Conservation (phyloP, 129 eudicot species). For the Logfia minima region DNA sequence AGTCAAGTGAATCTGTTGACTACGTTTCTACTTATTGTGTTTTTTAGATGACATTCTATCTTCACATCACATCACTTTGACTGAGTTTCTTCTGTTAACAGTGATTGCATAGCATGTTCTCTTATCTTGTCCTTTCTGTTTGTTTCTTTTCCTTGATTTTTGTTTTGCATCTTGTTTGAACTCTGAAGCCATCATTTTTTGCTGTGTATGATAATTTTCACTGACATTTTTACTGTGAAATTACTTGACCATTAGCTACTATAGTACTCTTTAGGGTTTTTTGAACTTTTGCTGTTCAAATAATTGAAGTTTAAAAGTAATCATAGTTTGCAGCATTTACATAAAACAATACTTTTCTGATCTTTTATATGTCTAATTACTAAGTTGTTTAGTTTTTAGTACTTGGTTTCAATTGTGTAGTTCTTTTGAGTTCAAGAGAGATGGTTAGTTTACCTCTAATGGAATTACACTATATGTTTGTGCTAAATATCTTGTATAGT, state of each 20-base stretch:
- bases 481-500: too few species aligned
- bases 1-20: constrained; percentile 6
- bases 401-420: not conserved
- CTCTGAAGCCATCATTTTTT: not conserved
- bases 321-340: not conserved
- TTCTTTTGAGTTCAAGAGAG: not conserved
- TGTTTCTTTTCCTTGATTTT: not conserved
- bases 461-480: too few species aligned
- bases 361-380: not conserved
- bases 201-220: not conserved
- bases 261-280: not conserved
- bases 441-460: too few species aligned
- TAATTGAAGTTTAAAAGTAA: not conserved
- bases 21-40: constrained; percentile 4
- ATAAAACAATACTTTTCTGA: not conserved
- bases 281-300: too few species aligned
- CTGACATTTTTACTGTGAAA: not conserved
- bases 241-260: not conserved
- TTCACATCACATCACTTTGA: constrained; percentile 24
- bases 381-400: not conserved
- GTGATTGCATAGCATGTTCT: not conserved
- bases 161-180: constrained; percentile 1
- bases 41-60: constrained; percentile 9
- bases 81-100: constrained; percentile 4
- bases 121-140: not conserved